A percentile compares a stretch with the other conserved stretches of the same genome.
These are phyloP conservation scores for Haplosporangium sp. DNA, from an alignment of 371 early-diverging fungal genomes.

Conservation along the genomic window DNA sequence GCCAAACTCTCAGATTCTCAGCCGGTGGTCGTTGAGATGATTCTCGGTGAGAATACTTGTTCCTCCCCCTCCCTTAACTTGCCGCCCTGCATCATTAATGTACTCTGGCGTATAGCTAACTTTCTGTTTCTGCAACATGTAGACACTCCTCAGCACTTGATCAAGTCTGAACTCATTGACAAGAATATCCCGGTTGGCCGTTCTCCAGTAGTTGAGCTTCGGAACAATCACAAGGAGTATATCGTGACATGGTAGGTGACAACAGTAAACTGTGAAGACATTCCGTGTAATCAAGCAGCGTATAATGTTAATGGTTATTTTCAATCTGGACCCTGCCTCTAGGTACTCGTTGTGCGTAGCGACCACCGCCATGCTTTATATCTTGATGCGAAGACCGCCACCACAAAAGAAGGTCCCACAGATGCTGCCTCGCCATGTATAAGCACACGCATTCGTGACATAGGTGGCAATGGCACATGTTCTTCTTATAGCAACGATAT, in stretches of 20 bases:
- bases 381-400: conserved; percentile 59
- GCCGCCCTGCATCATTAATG: not conserved
- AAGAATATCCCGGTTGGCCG: conserved; percentile 80
- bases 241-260: conserved; percentile 85
- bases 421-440: conserved; percentile 51
- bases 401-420: conserved; percentile 35
- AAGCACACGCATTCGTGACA: not conserved
- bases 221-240: conserved; percentile 90
- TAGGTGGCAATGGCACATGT: not conserved
- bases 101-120: conserved; percentile 1
- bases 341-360: conserved; percentile 73
- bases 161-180: conserved; percentile 59
- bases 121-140: conserved; percentile 31
- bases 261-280: no score
- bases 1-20: conserved; percentile 69
- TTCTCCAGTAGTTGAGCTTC: conserved; percentile 75
- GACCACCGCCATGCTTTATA: conserved; percentile 75
- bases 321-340: not conserved
- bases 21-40: conserved; percentile 80
- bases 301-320: no score
- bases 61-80: not conserved
- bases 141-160: conserved; percentile 53
- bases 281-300: not conserved
- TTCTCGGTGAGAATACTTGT: conserved; percentile 61
- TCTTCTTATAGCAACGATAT: not conserved